Conservation (phyloP, 2,329 filamentous ascomycete genomes). For the Colletotrichum sp. region DNA sequence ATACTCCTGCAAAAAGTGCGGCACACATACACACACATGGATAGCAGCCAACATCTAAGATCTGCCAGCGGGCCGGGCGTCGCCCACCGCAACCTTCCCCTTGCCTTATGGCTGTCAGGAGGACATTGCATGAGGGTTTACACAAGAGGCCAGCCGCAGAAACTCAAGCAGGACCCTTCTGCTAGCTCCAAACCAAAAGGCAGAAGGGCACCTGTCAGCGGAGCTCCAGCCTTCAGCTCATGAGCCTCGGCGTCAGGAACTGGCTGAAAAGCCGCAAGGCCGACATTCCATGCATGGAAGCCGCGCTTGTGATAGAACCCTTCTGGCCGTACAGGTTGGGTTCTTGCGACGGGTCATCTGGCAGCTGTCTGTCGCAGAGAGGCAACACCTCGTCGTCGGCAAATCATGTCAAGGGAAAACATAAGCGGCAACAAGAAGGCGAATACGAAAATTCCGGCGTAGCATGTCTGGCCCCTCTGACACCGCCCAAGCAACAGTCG, state of each 20-base stretch:
- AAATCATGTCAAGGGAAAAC: background rate
- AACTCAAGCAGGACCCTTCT: background rate
- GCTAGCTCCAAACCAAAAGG: background rate
- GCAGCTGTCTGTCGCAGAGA: background rate
- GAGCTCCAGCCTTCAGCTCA: background rate
- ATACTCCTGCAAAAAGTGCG: background rate
- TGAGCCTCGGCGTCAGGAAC: slow-evolving; percentile 3
- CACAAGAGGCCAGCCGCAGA: background rate
- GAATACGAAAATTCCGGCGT: background rate
- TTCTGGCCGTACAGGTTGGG: background rate
- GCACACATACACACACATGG: background rate
- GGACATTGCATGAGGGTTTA: slow-evolving; percentile 4
- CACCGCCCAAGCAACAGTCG: slow-evolving; percentile 69
- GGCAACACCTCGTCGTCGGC: background rate
- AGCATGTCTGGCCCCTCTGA: slow-evolving; percentile 81
- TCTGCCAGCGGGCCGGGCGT: background rate
- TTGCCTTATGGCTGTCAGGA: slow-evolving; percentile 8
- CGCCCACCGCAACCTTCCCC: background rate
- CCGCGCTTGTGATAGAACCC: background rate
- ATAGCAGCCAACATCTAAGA: background rate
- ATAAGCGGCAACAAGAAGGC: background rate
- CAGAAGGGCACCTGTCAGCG: background rate
- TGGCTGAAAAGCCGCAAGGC: background rate
- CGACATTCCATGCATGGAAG: slow-evolving; percentile 1
- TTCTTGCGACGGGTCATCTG: background rate